Evolutionary conservation across 306 rosid genomes (phyloP).

Genomic region (Cajanus cajan): DNA sequence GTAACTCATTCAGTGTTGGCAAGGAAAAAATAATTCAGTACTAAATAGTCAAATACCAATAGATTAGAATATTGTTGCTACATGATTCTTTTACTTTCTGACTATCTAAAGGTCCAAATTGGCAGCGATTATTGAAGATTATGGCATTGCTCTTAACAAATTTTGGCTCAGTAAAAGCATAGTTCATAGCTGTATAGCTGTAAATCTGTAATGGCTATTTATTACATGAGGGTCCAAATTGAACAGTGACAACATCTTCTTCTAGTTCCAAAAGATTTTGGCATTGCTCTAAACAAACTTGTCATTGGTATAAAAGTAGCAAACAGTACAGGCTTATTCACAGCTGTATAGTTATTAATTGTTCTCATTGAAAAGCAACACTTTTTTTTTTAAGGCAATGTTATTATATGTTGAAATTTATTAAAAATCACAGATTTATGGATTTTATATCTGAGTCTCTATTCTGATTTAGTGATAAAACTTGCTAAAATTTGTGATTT

Average conservation of each 20-base stretch:
- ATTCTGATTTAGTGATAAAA: too few relatives aligned
- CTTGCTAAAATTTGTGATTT: too few relatives aligned
- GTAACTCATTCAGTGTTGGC: neutral
- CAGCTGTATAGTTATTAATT: neutral
- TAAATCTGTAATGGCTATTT: neutral
- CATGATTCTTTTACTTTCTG: neutral
- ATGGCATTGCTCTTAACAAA: slow-evolving; percentile 3
- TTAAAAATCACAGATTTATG: too few relatives aligned
- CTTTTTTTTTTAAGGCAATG: too few relatives aligned
- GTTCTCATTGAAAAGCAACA: too few relatives aligned
- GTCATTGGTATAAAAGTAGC: neutral
- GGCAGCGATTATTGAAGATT: neutral
- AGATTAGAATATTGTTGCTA: neutral
- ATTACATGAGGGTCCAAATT: neutral
- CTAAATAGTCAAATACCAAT: neutral
- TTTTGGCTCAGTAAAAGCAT: slow-evolving; percentile 11
- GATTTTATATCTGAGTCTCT: too few relatives aligned
- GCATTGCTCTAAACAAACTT: neutral
- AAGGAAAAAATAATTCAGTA: neutral
- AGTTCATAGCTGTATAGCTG: neutral
- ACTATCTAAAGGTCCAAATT: neutral
- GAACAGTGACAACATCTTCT: neutral
- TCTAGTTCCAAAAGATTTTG: neutral
- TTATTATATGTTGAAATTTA: too few relatives aligned
- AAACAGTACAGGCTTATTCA: neutral